Conservation (phyloP, 352 stramenopile species). For the Phytophthora pluvialis region DNA sequence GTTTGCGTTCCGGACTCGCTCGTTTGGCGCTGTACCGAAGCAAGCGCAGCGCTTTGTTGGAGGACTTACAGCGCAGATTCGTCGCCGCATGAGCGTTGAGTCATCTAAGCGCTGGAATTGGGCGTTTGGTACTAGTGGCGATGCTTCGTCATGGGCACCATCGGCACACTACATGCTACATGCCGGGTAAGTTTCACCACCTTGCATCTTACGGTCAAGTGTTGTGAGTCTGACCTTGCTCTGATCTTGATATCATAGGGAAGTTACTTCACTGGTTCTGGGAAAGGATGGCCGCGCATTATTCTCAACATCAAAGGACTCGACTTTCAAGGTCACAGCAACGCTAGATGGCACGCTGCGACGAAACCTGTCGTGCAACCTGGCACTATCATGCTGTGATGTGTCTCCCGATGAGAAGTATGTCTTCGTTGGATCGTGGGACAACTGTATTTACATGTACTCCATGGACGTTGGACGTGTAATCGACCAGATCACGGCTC, state of each 20-base stretch:
- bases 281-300: constrained; percentile 66
- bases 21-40: constrained; percentile 69
- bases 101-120: constrained; percentile 73
- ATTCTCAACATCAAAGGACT: constrained; percentile 79
- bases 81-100: constrained; percentile 76
- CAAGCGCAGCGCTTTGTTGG: constrained; percentile 79
- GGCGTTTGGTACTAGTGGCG: constrained; percentile 58
- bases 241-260: constrained; percentile 34
- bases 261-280: constrained; percentile 74
- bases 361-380: constrained; percentile 75
- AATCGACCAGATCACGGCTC: constrained; percentile 80
- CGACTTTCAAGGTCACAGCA: constrained; percentile 79
- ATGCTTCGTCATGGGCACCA: constrained; percentile 64
- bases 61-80: constrained; percentile 78
- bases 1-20: constrained; percentile 74
- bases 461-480: constrained; percentile 84
- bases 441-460: constrained; percentile 90
- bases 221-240: not conserved
- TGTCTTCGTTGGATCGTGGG: constrained; percentile 84
- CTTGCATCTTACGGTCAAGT: not conserved
- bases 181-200: constrained; percentile 50
- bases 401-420: constrained; percentile 85
- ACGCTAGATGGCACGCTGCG: constrained; percentile 68
- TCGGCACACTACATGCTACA: constrained; percentile 76
- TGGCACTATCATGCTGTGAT: constrained; percentile 81